phyloP scores from a whole-genome alignment of 257 asterid species.

The Rhazya stricta region DNA sequence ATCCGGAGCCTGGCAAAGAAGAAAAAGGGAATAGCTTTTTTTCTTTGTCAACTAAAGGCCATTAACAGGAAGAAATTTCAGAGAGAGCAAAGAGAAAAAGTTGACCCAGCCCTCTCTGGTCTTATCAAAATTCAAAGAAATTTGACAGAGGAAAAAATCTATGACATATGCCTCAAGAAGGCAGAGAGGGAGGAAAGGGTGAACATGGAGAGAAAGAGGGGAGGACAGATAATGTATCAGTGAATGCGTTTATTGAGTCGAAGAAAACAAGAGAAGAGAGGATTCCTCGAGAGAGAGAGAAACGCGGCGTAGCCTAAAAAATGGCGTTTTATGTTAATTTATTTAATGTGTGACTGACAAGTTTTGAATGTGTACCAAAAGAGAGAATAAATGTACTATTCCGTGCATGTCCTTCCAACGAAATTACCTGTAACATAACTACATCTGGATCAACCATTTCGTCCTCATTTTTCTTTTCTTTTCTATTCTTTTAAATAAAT shows the following conservation, averaged over 20 bases:
- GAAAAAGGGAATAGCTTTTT: not conserved
- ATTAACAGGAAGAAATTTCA: conserved; percentile 1
- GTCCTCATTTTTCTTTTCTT: not conserved
- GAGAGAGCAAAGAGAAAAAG: conserved; percentile 23
- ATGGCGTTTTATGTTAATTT: not conserved
- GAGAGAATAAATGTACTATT: conserved; percentile 7
- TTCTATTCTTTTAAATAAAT: too few species aligned
- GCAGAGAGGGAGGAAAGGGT: too few species aligned
- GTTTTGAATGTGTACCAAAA: not conserved
- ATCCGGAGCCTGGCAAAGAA: conserved; percentile 15
- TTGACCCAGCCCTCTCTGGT: conserved; percentile 30
- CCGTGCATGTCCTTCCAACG: conserved; percentile 11
- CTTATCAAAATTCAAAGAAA: conserved; percentile 30
- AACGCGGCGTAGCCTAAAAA: conserved; percentile 4
- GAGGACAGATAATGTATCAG: conserved; percentile 15
- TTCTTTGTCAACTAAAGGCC: not conserved
- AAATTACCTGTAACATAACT: not conserved
- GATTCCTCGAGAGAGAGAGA: conserved; percentile 8
- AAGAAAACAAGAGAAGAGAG: conserved; percentile 21
- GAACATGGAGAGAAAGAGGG: conserved; percentile 6
- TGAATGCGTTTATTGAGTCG: conserved; percentile 25
- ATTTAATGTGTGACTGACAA: not conserved
- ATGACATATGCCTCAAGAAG: conserved; percentile 18
- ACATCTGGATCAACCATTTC: not conserved
- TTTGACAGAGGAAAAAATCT: conserved; percentile 22